phyloP scores from a whole-genome alignment of 2,329 filamentous ascomycete species.

The Berkeleyomyces rouxiae region DNA sequence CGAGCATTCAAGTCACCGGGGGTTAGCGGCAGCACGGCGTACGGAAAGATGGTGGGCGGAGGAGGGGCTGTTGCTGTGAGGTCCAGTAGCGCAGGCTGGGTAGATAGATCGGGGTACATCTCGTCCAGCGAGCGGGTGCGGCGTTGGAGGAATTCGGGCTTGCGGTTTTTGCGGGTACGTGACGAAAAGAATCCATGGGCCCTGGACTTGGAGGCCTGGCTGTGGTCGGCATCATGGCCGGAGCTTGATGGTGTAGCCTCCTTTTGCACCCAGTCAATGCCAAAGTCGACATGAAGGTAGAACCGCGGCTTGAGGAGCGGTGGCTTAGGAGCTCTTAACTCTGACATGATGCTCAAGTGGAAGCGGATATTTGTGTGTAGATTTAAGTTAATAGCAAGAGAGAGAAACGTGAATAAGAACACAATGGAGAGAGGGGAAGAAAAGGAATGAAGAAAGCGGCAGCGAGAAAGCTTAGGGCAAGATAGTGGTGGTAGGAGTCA shows the following conservation, averaged over 20 bases:
- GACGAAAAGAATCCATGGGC: conserved; percentile 6
- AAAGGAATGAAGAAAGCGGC: neutral
- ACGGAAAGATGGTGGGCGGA: conserved; percentile 1
- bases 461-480: neutral
- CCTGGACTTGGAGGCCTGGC: conserved; percentile 20
- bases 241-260: conserved; percentile 23
- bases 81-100: conserved; percentile 4
- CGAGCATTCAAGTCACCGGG: conserved; percentile 9
- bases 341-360: neutral
- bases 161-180: conserved; percentile 13
- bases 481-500: neutral
- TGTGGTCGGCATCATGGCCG: conserved; percentile 33
- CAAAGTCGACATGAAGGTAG: conserved; percentile 35
- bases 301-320: conserved; percentile 20
- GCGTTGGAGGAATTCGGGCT: conserved; percentile 16
- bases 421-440: neutral
- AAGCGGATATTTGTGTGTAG: neutral
- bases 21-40: conserved; percentile 6
- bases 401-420: neutral
- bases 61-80: neutral
- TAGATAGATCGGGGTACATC: conserved; percentile 22
- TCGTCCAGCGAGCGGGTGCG: conserved; percentile 23
- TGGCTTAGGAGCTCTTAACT: neutral
- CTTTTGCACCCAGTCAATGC: conserved; percentile 32
- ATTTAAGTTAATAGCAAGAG: neutral